Percentiles rank a stretch among this genome's conserved stretches.
Evolutionary conservation across 805 yeast species (phyloP).

Genomic region (Kodamaea fukazawae): DNA sequence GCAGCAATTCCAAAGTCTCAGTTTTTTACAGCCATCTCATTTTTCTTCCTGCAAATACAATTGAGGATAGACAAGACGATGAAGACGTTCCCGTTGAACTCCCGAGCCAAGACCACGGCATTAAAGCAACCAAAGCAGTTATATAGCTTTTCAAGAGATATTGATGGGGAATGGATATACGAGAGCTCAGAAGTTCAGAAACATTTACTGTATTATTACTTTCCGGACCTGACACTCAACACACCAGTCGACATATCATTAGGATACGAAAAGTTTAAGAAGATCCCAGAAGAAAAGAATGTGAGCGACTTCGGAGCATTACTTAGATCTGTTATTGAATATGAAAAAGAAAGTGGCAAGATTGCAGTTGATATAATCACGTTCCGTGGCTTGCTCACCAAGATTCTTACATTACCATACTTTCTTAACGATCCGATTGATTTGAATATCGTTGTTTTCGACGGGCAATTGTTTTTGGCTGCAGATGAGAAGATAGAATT

Average conservation of each 20-base stretch:
- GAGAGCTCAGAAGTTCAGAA: conserved; percentile 43
- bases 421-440: conserved; percentile 55
- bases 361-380: conserved; percentile 67
- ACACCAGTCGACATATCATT: conserved; percentile 57
- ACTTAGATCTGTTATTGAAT: conserved; percentile 49
- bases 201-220: conserved; percentile 64
- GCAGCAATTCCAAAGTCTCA: background rate
- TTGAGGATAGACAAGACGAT: conserved; percentile 15
- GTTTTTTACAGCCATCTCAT: background rate
- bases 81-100: conserved; percentile 39
- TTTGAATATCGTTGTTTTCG: conserved; percentile 64
- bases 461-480: conserved; percentile 69
- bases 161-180: conserved; percentile 41
- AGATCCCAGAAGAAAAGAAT: conserved; percentile 54
- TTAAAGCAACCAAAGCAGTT: conserved; percentile 86
- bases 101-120: conserved; percentile 61
- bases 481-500: conserved; percentile 43
- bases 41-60: background rate
- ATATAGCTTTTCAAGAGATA: conserved; percentile 59
- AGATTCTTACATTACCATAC: conserved; percentile 66
- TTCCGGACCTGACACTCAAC: conserved; percentile 71
- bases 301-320: conserved; percentile 57
- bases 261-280: conserved; percentile 60
- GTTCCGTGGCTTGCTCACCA: conserved; percentile 82
- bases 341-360: conserved; percentile 53